phyloP scores from a whole-genome alignment of 306 rosid species.

The Bauhinia variegata region DNA sequence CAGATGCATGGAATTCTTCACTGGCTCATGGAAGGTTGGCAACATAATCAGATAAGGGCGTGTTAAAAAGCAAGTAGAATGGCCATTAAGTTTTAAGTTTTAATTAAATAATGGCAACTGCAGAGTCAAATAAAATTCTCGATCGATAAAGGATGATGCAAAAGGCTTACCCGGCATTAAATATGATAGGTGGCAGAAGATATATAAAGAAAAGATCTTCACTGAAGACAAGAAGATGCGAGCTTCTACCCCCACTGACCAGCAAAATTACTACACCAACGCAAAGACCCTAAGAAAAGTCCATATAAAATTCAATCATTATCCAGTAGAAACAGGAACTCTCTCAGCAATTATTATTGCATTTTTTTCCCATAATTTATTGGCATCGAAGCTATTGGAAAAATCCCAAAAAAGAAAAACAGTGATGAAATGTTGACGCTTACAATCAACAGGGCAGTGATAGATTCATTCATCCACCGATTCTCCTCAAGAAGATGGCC shows the following conservation, averaged over 20 bases:
- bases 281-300: constrained; percentile 71
- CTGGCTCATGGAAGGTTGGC: too few species aligned
- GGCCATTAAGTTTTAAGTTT: background rate
- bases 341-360: too few species aligned
- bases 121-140: constrained; percentile 9
- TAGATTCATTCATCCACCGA: constrained; percentile 91
- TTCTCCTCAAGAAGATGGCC: constrained; percentile 98
- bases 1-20: too few species aligned
- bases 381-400: too few species aligned
- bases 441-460: constrained; percentile 90
- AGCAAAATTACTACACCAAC: constrained; percentile 80
- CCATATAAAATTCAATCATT: constrained; percentile 29
- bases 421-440: too few species aligned
- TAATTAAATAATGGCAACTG: constrained; percentile 16
- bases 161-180: constrained; percentile 84
- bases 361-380: too few species aligned
- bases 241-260: constrained; percentile 78
- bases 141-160: background rate
- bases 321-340: background rate
- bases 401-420: too few species aligned
- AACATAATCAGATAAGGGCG: too few species aligned
- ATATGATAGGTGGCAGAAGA: constrained; percentile 95
- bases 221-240: constrained; percentile 88
- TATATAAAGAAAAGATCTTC: constrained; percentile 96
- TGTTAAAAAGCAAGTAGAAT: background rate